Conservation (phyloP, 108 stramenopile genomes). For the Fragilaria radians region DNA sequence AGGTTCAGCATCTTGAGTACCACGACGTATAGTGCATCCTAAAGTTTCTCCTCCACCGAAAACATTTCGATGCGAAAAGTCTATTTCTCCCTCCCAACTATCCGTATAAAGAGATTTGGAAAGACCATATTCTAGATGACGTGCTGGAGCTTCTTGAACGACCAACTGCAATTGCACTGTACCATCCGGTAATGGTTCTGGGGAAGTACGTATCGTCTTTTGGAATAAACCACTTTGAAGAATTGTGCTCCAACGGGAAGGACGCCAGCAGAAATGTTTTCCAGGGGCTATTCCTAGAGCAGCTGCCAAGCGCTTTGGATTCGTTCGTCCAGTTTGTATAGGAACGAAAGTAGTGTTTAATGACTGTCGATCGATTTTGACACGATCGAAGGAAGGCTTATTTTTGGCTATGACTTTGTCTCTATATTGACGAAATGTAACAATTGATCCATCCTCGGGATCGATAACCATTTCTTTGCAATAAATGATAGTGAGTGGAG, state of each 20-base stretch:
- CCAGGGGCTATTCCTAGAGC: constrained; percentile 52
- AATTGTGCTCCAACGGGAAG: constrained; percentile 30
- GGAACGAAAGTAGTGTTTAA: constrained; percentile 50
- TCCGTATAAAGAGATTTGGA: constrained; percentile 71
- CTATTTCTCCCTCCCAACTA: constrained; percentile 71
- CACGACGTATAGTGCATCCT: constrained; percentile 57
- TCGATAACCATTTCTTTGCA: constrained; percentile 64
- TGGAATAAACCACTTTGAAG: constrained; percentile 50
- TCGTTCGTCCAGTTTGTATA: constrained; percentile 51
- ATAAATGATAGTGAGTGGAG: constrained; percentile 51
- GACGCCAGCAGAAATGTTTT: constrained; percentile 53
- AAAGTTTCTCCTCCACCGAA: constrained; percentile 75
- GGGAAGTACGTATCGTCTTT: constrained; percentile 21
- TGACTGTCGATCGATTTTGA: constrained; percentile 14
- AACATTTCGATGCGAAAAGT: constrained; percentile 66
- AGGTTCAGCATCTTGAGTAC: constrained; percentile 48
- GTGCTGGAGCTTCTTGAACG: constrained; percentile 66
- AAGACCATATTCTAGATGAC: constrained; percentile 75
- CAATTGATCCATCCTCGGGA: constrained; percentile 31
- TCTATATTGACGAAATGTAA: constrained; percentile 37
- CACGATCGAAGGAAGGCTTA: constrained; percentile 8
- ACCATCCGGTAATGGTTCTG: constrained; percentile 36
- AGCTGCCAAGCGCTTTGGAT: constrained; percentile 46
- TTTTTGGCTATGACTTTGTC: constrained; percentile 6
- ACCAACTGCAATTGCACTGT: constrained; percentile 61